phyloP scores from a whole-genome alignment of 169 alveolate genomes.

The Eimeria falciformis region DNA sequence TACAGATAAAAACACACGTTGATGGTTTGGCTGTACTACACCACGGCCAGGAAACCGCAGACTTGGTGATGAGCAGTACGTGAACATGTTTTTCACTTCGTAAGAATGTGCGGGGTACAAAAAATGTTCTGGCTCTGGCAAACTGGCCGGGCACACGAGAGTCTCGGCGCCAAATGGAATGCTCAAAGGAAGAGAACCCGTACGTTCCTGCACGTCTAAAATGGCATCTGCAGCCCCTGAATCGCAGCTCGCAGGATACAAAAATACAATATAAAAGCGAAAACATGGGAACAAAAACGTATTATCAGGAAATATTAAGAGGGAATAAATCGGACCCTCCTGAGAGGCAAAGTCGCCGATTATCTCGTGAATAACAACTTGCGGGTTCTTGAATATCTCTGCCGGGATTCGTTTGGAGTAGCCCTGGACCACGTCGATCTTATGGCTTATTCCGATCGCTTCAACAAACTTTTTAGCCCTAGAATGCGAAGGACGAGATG shows the following conservation, averaged over 20 bases:
- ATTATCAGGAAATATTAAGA: no score
- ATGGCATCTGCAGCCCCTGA: slow-evolving; percentile 89
- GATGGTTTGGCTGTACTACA: no score
- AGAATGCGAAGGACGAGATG: slow-evolving; percentile 56
- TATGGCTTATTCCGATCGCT: slow-evolving; percentile 67
- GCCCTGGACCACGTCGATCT: slow-evolving; percentile 48
- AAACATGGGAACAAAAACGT: no score
- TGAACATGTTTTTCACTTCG: neutral
- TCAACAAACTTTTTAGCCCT: slow-evolving; percentile 58
- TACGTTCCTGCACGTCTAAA: slow-evolving; percentile 87
- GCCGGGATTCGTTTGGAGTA: slow-evolving; percentile 58
- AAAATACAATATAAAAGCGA: no score
- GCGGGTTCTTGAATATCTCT: slow-evolving; percentile 30
- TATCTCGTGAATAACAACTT: slow-evolving; percentile 87
- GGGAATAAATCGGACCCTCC: slow-evolving; percentile 83
- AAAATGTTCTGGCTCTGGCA: slow-evolving; percentile 88
- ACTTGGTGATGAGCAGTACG: no score
- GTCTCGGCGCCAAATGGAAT: slow-evolving; percentile 89
- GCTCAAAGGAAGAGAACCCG: slow-evolving; percentile 82
- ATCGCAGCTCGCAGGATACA: neutral
- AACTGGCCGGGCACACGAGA: slow-evolving; percentile 86
- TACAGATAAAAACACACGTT: no score
- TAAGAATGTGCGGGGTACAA: slow-evolving; percentile 74
- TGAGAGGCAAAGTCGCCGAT: slow-evolving; percentile 92
- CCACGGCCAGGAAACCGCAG: no score